Conservation (phyloP, 225 moss, liverwort and hornwort genomes). For the Sphagnum contortum region DNA sequence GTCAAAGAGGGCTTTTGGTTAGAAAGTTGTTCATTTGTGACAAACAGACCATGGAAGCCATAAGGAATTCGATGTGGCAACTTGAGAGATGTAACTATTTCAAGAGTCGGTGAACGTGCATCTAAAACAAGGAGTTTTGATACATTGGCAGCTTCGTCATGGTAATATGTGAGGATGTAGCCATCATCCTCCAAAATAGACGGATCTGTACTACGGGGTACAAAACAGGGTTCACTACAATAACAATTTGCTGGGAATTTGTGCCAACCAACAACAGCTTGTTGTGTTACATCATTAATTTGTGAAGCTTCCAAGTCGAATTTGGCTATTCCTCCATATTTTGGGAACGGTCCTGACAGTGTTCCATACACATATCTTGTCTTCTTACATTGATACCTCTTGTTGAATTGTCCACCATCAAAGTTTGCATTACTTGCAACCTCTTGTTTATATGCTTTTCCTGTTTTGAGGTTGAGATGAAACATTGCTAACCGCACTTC, state of each 20-base stretch:
- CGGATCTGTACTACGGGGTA: slow-evolving; percentile 6
- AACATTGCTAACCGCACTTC: slow-evolving; percentile 6
- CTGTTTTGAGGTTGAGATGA: slow-evolving; percentile 33
- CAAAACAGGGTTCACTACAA: slow-evolving; percentile 33
- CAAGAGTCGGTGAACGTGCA: slow-evolving; percentile 24
- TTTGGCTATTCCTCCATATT: slow-evolving; percentile 24
- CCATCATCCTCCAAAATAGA: slow-evolving; percentile 32
- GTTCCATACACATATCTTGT: slow-evolving; percentile 25
- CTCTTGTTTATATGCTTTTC: slow-evolving; percentile 14
- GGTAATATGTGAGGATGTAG: slow-evolving; percentile 34
- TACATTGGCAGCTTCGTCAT: slow-evolving; percentile 29
- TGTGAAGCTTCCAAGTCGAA: slow-evolving; percentile 19
- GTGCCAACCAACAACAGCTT: slow-evolving; percentile 10
- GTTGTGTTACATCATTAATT: neutral
- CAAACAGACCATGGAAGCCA: slow-evolving; percentile 42
- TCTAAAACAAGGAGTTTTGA: slow-evolving; percentile 41
- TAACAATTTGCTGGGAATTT: slow-evolving; percentile 17
- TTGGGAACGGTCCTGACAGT: slow-evolving; percentile 28
- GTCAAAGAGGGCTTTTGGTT: slow-evolving; percentile 11
- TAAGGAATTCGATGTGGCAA: slow-evolving; percentile 38
- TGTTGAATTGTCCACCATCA: slow-evolving; percentile 29
- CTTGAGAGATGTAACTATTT: slow-evolving; percentile 17
- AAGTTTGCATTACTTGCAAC: slow-evolving; percentile 13
- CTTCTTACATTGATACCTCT: slow-evolving; percentile 14
- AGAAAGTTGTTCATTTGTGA: slow-evolving; percentile 25